Evolutionary conservation across 1,284 basidiomycete genomes (phyloP), one percentile per base, ranked within the genome.

Genomic region (Pseudozyma sp.): DNA sequence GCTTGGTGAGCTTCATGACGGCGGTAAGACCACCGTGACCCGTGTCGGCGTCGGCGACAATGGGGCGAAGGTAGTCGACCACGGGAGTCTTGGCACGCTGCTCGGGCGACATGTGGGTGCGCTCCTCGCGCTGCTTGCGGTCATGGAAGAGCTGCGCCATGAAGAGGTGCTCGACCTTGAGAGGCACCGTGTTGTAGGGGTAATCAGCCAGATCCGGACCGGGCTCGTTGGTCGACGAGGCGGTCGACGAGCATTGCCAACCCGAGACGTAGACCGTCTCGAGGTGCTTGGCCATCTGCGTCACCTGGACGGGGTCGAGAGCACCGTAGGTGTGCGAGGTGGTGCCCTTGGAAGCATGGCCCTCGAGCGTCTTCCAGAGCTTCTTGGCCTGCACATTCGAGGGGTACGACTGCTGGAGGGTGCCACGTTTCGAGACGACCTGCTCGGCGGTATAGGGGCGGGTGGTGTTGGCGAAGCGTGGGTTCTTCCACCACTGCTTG

Each of bases 241-340:
- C 83, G 40, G 83, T 83, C 31, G 77, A 80, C 10, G 77, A 79
- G 58, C 72, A 78, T 63, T 84, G 83, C 83, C 83, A 84, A 46
- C 83, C 83, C 10, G 82, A 83, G 40, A 84, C 83, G 77, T 84
- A 84, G 70, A 84, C 82, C n/a, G 82, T 83, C 71, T 84, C 83
- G 55, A 84, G 78, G 77, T 83, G 79, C 78, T 84, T 84, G 52
- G 83, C 83, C 83, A 84, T 84, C 77, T 84, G 83, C 35, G 89
- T 89, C 44, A 89, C 89, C 87, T 99, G 96, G 13, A 99, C 94
- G 2, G 95, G 94, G 86, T 99, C 97, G 71, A 99, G 90, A 34
- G 95, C 95, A 87, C 96, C 96, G 85, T 98, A 99, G 73, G 96
- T 96, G 85, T 94, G 93, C 31, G 92, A 93, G 1, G 92, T 92